phyloP scores from a whole-genome alignment of 441 rosid genomes.

The Corymbia citriodora region DNA sequence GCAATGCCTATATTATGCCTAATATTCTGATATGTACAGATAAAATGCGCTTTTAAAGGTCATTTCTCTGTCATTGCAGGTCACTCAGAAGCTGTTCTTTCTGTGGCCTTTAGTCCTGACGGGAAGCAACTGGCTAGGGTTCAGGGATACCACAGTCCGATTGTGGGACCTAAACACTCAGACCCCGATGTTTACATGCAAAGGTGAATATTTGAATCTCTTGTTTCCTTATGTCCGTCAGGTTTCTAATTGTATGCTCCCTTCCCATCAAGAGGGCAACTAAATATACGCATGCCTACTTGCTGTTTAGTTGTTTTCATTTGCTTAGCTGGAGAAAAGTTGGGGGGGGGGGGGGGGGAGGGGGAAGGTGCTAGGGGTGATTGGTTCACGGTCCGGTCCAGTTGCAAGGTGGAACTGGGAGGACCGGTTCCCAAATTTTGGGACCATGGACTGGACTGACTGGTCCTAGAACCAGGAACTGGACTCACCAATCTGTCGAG shows the following conservation, averaged over 20 bases:
- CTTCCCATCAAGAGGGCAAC: not conserved
- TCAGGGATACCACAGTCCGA: constrained; percentile 98
- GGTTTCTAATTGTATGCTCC: not conserved
- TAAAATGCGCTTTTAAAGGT: not conserved
- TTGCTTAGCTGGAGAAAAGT: not conserved
- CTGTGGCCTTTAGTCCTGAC: constrained; percentile 95
- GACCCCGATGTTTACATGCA: constrained; percentile 92
- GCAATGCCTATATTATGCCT: not conserved
- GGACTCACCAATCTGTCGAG: too few species aligned
- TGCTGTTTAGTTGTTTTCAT: not conserved
- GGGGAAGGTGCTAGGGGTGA: too few species aligned
- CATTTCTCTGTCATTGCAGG: constrained; percentile 32
- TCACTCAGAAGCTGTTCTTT: constrained; percentile 90
- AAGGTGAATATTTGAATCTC: constrained; percentile 37
- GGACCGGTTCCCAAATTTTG: too few species aligned
- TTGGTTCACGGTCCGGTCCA: too few species aligned
- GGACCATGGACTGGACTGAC: too few species aligned
- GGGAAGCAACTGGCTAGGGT: constrained; percentile 93
- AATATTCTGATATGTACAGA: not conserved
- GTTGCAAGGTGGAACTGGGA: too few species aligned
- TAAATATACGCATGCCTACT: not conserved
- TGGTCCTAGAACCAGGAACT: too few species aligned
- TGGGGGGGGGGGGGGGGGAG: too few species aligned
- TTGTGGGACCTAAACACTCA: constrained; percentile 94
- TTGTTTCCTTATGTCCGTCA: not conserved